Evolutionary conservation across 2,329 filamentous ascomycete species (phyloP), one percentile per base, ranked within the genome.

Genomic region (Fusarium chuoi): DNA sequence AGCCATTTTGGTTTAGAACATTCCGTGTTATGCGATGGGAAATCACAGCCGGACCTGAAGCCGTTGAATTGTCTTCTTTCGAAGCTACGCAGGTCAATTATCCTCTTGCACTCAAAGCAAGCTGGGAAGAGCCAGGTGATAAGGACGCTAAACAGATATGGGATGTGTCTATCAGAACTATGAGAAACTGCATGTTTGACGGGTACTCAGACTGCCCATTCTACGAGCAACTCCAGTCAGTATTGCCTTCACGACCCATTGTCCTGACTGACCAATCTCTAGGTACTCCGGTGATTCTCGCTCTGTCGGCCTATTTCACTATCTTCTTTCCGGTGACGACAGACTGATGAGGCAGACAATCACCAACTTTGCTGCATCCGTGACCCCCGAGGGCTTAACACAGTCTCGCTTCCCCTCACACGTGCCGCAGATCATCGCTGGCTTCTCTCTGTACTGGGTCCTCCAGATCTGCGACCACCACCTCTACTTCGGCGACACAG

Each of bases 221-320:
- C 14, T 65, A 65, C 5, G 56, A 65, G 1, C 62, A 65, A 44
- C 62, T 65, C 3, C 62, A 65, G 24, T 65, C 3, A 18, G 62
- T 5, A 56, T 2, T 3, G 0, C 7, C 38, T 3, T 8, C 0
- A 15, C 0, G 3, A 1, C 26, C 2, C 2, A 14, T 2, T 20
- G 11, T 2, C 3, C 14, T 33, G 1, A 15, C 13, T 56, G 6
- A 56, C 56, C 8, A 35, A 7, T 30, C 2, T 45, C 17, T n/a
- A 38, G 20, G 7, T 22, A 26, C 52, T 65, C 62, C 2, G 45
- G 56, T 0, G 62, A 65, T 15, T 58, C 58, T 9, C 62, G 56
- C 5, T 56, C 52, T 17, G 52, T 56, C 12, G 38, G 52, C 2
- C 6, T 56, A 11, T 56, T 56, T 24, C 52, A 56, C 17, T 56